Base-by-base conservation (phyloP, 2,329 filamentous ascomycete species). In the Mycogone perniciosa region DNA sequence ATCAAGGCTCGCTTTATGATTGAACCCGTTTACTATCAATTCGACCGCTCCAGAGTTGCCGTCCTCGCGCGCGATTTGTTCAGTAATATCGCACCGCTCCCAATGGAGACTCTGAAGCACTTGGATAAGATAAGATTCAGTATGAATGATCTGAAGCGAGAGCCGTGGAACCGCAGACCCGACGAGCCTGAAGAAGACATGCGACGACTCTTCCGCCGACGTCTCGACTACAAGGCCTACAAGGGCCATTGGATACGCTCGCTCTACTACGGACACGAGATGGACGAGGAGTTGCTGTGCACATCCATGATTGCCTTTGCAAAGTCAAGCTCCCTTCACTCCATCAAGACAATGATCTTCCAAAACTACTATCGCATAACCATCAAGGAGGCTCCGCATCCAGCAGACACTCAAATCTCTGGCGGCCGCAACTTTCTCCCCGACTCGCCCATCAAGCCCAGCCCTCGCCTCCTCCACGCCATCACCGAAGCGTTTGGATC, bases 401-500 rank as follows among this genome's bases (percentile, higher is more conserved):
- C 61, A 0, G 56, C 56, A 4, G 56, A 62, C 0, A 52, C 60
- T 7, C 13, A 53, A 6, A 53, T 72, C 38, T 55, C 51, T 1
- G 69, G 63, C 11, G 67, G 71, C n/a, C 70, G 62, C 31, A 59
- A 61, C 1, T 74, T 79, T 40, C 62, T 70, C 1, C 59, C 57
- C 1, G 70, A 73, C 30, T 84, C 79, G 1, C 76, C 79, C 6
- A 64, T 85, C 31, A 70, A 73, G 46, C 88, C 88, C 2, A 81
- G 78, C 0, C 55, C 64, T 6, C 69, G 71, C 2, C 71, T 91
- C 0, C 72, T 92, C 26, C 72, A 79, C 49, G 77, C 84, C 7
- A 69, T 91, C n/a, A 84, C 85, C 5, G 82, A 89, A 61, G 72
- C 75, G 1, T 87, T 85, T 55, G 79, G 85, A n/a, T 76, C 75